Conservation (phyloP, 1,284 basidiomycete species). For the Bondarzewia mesenterica region DNA sequence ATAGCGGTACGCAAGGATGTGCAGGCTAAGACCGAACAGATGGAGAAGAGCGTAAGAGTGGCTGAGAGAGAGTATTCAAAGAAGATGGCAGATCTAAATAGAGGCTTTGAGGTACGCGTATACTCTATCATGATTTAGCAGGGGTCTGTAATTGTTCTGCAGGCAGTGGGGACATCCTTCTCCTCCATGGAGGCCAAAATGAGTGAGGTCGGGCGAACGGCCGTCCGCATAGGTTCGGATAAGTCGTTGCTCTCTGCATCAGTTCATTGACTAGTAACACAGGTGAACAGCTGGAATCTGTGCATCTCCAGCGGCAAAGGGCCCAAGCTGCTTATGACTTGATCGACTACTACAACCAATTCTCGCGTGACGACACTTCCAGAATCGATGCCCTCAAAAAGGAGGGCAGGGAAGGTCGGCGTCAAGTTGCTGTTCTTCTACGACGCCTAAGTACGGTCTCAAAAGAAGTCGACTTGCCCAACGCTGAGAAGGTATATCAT, state of each 20-base stretch:
- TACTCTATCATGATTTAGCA: background rate
- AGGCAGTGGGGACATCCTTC: constrained; percentile 82
- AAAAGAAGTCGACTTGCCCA: constrained; percentile 85
- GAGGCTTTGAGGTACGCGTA: constrained; percentile 77
- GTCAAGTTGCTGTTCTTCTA: constrained; percentile 86
- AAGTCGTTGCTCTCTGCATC: background rate
- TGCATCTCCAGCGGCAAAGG: constrained; percentile 87
- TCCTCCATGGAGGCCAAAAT: constrained; percentile 81
- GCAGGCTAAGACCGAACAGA: constrained; percentile 79
- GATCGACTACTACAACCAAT: constrained; percentile 93
- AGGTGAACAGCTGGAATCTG: constrained; percentile 95
- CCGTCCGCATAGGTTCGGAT: constrained; percentile 81
- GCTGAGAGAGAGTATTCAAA: constrained; percentile 92
- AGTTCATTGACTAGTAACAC: constrained; percentile 8
- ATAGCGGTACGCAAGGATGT: constrained; percentile 84
- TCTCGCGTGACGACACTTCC: constrained; percentile 79
- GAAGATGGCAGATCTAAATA: constrained; percentile 87
- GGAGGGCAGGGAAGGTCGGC: constrained; percentile 80
- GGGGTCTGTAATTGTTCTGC: constrained; percentile 23
- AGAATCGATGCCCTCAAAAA: constrained; percentile 78
- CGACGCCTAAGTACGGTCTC: constrained; percentile 83
- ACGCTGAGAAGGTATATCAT: constrained; percentile 73
- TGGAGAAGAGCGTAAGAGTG: constrained; percentile 86
- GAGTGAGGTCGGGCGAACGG: constrained; percentile 90
- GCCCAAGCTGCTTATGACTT: constrained; percentile 93